Evolutionary conservation across 768 basidiomycete genomes (phyloP), one percentile per base, ranked within the genome.

Genomic region (Polyporus arcularius): DNA sequence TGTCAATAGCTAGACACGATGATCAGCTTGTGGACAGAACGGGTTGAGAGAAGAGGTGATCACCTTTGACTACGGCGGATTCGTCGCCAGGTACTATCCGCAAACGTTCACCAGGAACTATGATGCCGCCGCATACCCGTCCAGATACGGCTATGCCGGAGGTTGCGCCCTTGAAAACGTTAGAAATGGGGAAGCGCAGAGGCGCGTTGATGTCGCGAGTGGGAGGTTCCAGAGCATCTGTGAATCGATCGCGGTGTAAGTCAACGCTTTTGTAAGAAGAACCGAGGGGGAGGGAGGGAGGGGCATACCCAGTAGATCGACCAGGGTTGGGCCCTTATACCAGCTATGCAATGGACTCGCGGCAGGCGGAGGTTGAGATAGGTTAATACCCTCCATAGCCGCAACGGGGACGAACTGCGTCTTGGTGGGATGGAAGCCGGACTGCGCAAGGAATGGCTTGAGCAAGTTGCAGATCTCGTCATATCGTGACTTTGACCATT

Each of bases 81-180:
- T 97, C 96, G 70, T 98, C 96, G 10, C 96, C 96, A 0, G 97
- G 97, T 4, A 97, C 76, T 52, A 96, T 85, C 43, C 94, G 82
- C 40, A 98, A 67, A 42, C 84, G 81, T 76, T 98, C 96, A 2
- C 97, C 96, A 2, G 95, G 90, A 74, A 98, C 96, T 4, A 98
- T 82, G 40, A 98, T 79, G 5, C 97, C 97, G 45, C 89, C 86
- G 67, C 88, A 92, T 46, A 98, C 76, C 52, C 95, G 78, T 16
- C 97, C 97, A 26, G 88, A 84, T 0, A 98, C 85, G 0, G 87
- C 90, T 4, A 84, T 85, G 2, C 90, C 85, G 2, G 91, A 85
- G 15, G 88, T 85, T 69, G 89, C 88, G 4, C 92, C 90, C 73
- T 89, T 96, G 81, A 96, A 98, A 4, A 98, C 92, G 71, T 99